Evolutionary conservation across 1,284 basidiomycete genomes (phyloP).

Genomic region (Mycena sp.): DNA sequence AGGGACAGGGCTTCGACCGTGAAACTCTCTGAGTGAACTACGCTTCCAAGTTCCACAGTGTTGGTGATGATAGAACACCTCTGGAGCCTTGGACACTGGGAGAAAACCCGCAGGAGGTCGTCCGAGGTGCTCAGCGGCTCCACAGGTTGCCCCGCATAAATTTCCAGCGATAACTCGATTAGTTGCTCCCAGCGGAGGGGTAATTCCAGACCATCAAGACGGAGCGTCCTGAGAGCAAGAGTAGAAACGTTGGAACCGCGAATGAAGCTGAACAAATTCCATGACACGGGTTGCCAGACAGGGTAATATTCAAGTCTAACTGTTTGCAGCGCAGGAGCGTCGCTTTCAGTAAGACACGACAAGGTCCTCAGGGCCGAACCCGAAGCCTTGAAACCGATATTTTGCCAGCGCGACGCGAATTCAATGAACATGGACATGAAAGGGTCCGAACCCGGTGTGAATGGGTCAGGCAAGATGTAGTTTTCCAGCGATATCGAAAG

Average conservation of each 20-base stretch:
- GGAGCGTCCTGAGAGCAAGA: background rate
- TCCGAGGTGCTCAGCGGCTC: too few species aligned
- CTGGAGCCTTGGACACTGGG: too few species aligned
- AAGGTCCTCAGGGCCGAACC: background rate
- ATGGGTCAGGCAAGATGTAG: background rate
- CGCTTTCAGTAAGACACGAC: background rate
- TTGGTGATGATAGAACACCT: too few species aligned
- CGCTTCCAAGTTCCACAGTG: too few species aligned
- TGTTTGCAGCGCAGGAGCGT: slow-evolving; percentile 5
- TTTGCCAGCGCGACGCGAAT: slow-evolving; percentile 9
- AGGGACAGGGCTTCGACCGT: too few species aligned
- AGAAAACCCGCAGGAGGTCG: too few species aligned
- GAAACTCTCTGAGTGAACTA: too few species aligned
- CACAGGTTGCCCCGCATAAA: too few species aligned
- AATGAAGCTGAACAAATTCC: background rate
- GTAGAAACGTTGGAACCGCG: background rate
- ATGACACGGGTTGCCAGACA: too few species aligned
- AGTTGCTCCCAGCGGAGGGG: slow-evolving; percentile 19
- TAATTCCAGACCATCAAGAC: background rate
- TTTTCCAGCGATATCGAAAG: slow-evolving; percentile 18
- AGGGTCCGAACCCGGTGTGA: background rate
- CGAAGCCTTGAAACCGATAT: background rate
- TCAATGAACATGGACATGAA: background rate
- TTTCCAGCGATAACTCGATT: background rate
- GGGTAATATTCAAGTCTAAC: background rate